Conservation (phyloP, 2,329 filamentous ascomycete species). For the Arthrobotrys pseudoclavata region DNA sequence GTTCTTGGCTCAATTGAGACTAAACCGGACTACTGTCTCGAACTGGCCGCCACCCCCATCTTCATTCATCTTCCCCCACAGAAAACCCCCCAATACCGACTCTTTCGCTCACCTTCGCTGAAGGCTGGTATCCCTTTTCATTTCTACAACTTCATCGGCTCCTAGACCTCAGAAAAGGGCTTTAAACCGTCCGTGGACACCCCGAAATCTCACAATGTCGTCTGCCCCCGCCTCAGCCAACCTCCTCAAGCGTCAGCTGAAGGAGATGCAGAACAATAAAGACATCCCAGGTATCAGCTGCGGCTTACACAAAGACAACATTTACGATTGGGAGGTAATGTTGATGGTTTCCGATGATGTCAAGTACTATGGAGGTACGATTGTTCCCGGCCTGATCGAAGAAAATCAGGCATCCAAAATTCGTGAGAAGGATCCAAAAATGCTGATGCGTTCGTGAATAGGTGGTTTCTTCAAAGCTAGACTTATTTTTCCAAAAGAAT, state of each 20-base stretch:
- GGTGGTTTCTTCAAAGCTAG: slow-evolving; percentile 92
- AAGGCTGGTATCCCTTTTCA: neutral
- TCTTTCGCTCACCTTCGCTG: neutral
- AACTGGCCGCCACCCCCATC: too few species aligned
- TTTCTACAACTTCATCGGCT: slow-evolving; percentile 7
- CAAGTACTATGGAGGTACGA: slow-evolving; percentile 89
- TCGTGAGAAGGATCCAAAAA: neutral
- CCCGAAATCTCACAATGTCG: slow-evolving; percentile 32
- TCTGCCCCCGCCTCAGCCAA: slow-evolving; percentile 72
- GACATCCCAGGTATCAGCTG: slow-evolving; percentile 95
- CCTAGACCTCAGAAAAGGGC: neutral
- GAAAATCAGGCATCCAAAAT: neutral
- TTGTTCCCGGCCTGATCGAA: neutral
- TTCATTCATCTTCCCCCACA: slow-evolving; percentile 5
- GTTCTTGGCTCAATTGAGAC: too few species aligned
- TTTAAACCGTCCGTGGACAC: neutral
- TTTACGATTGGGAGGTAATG: slow-evolving; percentile 99
- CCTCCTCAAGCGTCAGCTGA: slow-evolving; percentile 86
- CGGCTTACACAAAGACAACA: slow-evolving; percentile 85
- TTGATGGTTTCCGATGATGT: slow-evolving; percentile 97
- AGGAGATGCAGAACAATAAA: slow-evolving; percentile 91
- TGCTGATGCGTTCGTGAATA: slow-evolving; percentile 65
- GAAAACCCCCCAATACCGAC: neutral
- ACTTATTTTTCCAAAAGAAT: slow-evolving; percentile 84
- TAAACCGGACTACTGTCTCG: too few species aligned